These are phyloP conservation scores for Psilocybe cubensis DNA, from an alignment of 768 basidiomycete species.

Conservation along the genomic window DNA sequence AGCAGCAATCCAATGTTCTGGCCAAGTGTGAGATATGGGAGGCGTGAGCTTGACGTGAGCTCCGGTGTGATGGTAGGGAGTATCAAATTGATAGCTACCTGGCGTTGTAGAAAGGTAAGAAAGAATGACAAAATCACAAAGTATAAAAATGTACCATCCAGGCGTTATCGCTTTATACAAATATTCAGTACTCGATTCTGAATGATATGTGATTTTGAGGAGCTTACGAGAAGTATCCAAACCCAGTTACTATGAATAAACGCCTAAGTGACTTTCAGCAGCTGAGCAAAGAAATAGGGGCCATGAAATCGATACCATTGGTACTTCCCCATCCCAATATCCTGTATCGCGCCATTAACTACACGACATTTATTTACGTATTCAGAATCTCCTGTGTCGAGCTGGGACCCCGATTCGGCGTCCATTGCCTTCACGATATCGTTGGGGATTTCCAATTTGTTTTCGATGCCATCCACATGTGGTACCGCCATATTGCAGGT, in stretches of 20 bases:
- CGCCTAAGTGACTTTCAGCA: slow-evolving; percentile 18
- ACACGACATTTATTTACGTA: slow-evolving; percentile 19
- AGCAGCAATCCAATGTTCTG: slow-evolving; percentile 75
- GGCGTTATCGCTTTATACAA: slow-evolving; percentile 27
- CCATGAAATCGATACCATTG: slow-evolving; percentile 27
- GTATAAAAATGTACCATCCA: slow-evolving; percentile 26
- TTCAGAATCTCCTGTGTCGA: slow-evolving; percentile 11
- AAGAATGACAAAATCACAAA: not conserved
- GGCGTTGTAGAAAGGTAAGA: not conserved
- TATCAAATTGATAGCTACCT: slow-evolving; percentile 47
- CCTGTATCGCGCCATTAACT: slow-evolving; percentile 24
- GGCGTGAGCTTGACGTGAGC: slow-evolving; percentile 60
- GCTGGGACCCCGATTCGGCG: no score
- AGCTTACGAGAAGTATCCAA: slow-evolving; percentile 34
- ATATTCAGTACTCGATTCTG: not conserved
- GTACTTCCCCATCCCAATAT: slow-evolving; percentile 33
- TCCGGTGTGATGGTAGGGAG: slow-evolving; percentile 66
- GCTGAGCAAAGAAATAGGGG: not conserved
- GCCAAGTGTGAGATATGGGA: slow-evolving; percentile 67
- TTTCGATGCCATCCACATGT: no score
- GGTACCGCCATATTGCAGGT: no score
- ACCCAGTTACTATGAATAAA: slow-evolving; percentile 31
- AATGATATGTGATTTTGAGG: not conserved
- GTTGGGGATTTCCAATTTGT: no score
- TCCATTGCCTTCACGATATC: no score